Conservation (phyloP, 108 stramenopile genomes). For the Seminavis robusta region DNA sequence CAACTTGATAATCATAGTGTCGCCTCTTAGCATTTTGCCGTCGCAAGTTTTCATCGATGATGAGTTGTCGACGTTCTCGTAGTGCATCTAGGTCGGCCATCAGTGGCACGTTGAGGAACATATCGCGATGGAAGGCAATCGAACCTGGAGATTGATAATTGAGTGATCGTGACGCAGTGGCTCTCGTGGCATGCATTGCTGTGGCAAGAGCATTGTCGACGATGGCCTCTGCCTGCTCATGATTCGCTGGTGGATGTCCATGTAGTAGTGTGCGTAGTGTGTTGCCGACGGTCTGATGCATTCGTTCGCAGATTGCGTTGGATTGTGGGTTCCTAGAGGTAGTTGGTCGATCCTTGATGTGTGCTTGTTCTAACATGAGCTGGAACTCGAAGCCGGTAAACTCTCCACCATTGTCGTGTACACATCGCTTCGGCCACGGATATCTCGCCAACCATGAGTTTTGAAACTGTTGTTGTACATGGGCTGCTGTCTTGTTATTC, state of each 20-base stretch:
- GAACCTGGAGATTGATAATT: conserved; percentile 31
- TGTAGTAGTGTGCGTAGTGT: conserved; percentile 15
- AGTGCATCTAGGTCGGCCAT: too few species aligned
- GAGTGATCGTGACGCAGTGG: conserved; percentile 2
- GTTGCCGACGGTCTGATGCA: conserved; percentile 34
- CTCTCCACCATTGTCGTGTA: conserved; percentile 46
- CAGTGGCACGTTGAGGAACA: conserved; percentile 35
- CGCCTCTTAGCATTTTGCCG: not conserved
- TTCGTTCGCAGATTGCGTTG: conserved; percentile 38
- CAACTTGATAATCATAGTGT: conserved; percentile 3
- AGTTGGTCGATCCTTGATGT: conserved; percentile 22
- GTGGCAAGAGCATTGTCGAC: conserved; percentile 25
- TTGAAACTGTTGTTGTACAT: conserved; percentile 24
- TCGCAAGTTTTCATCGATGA: not conserved
- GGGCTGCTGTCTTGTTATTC: conserved; percentile 19
- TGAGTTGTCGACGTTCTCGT: too few species aligned
- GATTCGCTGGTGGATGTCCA: conserved; percentile 12
- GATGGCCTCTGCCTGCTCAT: conserved; percentile 6
- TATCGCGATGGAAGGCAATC: conserved; percentile 30
- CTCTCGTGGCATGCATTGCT: conserved; percentile 26
- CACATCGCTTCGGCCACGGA: conserved; percentile 21
- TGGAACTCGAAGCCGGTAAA: conserved; percentile 40
- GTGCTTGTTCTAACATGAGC: conserved; percentile 11
- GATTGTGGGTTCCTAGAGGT: conserved; percentile 39
- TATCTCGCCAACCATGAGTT: conserved; percentile 41